Evolutionary conservation across 2,329 filamentous ascomycete genomes (phyloP).

Genomic region (Fusarium pilosicola): DNA sequence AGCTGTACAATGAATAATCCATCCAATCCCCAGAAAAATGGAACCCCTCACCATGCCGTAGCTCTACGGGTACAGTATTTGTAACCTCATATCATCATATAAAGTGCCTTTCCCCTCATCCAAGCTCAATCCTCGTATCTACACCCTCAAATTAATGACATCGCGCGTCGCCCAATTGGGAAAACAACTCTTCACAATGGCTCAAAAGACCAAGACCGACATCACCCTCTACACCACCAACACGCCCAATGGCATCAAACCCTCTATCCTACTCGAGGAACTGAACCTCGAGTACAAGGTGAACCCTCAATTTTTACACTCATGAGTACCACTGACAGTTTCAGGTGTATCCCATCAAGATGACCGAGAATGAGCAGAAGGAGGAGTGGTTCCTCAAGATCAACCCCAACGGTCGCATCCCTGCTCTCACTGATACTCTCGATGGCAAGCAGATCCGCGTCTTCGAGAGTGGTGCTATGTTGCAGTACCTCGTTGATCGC

Average conservation of each 20-base stretch:
- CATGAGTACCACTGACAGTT: background rate
- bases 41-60: conserved; percentile 10
- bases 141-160: conserved; percentile 33
- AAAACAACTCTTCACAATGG: conserved; percentile 46
- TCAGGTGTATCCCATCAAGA: conserved; percentile 70
- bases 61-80: background rate
- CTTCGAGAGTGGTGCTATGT: conserved; percentile 85
- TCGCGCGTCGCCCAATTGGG: conserved; percentile 40
- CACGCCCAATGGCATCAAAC: conserved; percentile 92
- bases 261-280: conserved; percentile 87
- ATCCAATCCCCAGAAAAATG: conserved; percentile 2
- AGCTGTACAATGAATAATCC: conserved; percentile 24
- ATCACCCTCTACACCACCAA: conserved; percentile 84
- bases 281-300: conserved; percentile 84
- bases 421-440: conserved; percentile 83
- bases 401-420: conserved; percentile 93
- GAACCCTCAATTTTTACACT: background rate
- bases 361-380: conserved; percentile 82
- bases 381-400: conserved; percentile 88
- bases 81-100: conserved; percentile 6
- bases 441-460: conserved; percentile 79
- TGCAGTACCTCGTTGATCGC: conserved; percentile 83
- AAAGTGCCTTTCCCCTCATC: background rate
- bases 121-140: background rate
- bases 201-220: conserved; percentile 57